Base-by-base conservation (phyloP, 352 stramenopile species). In the Phytophthora cajani region DNA sequence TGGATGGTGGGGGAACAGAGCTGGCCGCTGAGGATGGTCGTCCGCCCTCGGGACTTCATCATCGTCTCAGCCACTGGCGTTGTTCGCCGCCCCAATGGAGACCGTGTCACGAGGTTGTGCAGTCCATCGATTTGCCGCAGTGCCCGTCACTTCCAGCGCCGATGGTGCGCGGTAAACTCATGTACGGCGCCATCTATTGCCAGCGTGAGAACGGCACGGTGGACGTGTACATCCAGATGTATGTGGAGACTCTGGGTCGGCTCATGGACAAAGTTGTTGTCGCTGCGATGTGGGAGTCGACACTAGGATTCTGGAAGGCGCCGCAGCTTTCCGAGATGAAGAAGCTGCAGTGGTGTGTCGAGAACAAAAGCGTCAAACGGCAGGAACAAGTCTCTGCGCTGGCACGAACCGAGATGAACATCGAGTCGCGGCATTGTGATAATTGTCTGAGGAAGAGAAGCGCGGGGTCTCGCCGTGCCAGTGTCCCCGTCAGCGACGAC, bases 21-120 rank as follows among this genome's bases (percentile, higher is more conserved):
- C 6, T 66, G 53, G 36, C 51, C 32, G 4, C 32, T 64, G 11
- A 67, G 51, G 17, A 67, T 70, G 47, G 55, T 89, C 23, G 69
- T 81, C 38, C 71, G 79, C 58, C 81, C 83, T 27, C 73, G 83
- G 42, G 83, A 91, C 69, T 79, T 85, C 38, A 70, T 88, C 11
- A 89, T 78, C 36, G 60, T 91, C 17, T 75, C 78, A 56, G 47
- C 77, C 46, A 79, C 68, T 14, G 83, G 83, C 36, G 69, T 75
- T 2, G 64, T 85, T 27, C 19, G 69, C 60, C 6, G 51, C 25
- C 21, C 67, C 7, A 78, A 75, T 12, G 71, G 71, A 2, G 62
- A 72, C 7, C 57, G 64, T 3, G 71, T 89, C 11, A 86, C 58
- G 69, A 87, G 19, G 36, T 89, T 10, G 69, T 81, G 23, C 81